A percentile compares a stretch with the other conserved stretches of the same genome.
phyloP scores from a whole-genome alignment of 768 basidiomycete species.

The Boletus barrowsii region DNA sequence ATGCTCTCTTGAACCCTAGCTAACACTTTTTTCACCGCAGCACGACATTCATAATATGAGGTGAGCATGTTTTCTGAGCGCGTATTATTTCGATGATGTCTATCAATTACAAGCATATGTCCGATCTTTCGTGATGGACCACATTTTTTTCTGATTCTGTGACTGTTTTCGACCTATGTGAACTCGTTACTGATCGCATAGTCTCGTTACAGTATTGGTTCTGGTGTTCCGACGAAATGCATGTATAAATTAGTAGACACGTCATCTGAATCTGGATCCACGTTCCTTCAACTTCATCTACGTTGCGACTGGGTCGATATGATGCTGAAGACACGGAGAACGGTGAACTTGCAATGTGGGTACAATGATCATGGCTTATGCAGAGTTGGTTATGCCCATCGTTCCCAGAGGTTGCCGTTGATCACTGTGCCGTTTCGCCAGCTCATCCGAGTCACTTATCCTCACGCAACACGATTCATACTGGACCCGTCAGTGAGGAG shows the following conservation, averaged over 20 bases:
- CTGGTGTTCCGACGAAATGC: too few species aligned
- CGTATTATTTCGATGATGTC: constrained; percentile 43
- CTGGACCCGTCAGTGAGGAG: constrained; percentile 92
- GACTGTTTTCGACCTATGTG: constrained; percentile 13
- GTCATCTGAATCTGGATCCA: too few species aligned
- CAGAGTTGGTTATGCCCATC: constrained; percentile 51
- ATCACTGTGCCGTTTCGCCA: constrained; percentile 6
- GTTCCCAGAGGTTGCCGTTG: constrained; percentile 8
- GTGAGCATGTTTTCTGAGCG: constrained; percentile 6
- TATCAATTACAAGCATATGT: constrained; percentile 71
- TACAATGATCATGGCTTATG: constrained; percentile 75
- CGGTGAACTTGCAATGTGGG: constrained; percentile 90
- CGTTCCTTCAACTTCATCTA: too few species aligned
- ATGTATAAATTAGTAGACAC: too few species aligned
- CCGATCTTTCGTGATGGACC: constrained; percentile 61
- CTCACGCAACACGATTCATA: constrained; percentile 82
- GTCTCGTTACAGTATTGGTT: background rate
- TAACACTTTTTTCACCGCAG: background rate
- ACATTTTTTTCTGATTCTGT: constrained; percentile 44
- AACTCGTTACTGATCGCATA: constrained; percentile 3
- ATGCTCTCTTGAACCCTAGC: constrained; percentile 18
- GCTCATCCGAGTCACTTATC: constrained; percentile 74
- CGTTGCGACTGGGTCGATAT: too few species aligned
- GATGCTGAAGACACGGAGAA: constrained; percentile 91
- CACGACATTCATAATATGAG: background rate